Evolutionary conservation across 1,139 yeast genomes (phyloP), one percentile per base, ranked within the genome.

Genomic region (Kluyveromyces sp.): DNA sequence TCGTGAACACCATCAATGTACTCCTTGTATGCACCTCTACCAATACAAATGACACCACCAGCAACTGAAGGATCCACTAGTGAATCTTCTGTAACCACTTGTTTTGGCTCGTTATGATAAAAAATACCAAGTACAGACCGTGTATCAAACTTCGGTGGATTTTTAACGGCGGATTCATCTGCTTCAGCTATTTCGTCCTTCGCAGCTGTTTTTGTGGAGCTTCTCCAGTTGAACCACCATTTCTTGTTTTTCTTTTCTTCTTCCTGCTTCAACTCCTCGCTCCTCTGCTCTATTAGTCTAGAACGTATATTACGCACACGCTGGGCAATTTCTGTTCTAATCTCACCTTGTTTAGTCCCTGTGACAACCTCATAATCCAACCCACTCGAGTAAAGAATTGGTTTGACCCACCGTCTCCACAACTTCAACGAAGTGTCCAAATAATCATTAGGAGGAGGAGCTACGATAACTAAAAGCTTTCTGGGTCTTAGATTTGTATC

Each of bases 371-470:
- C 95, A 61, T 77, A 89, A 65, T 94, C 98, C 27, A 92, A 68
- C 2, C 96, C 96, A 6, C 89, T 85, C 2, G 96, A 75, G 55
- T 85, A 87, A 55, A 94, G 71, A 4, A 90, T 75, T 0, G 98
- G 98, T 68, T 92, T 92, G 56, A 90, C 75, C 61, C 79, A 90
- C 50, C 83, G 79, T 54, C 88, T 77, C 73, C 92, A 89, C 48
- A 84, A 76, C 50, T 75, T 75, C 66, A 85, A 64, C 21, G 95
- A 81, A 51, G 81, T 82, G 41, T 84, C 95, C 44, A 94, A 69
- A 58, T 81, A 88, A 63, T 92, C 97, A 56, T 88, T 86, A 15
- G 99, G 98, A 10, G 97, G 97, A 15, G 98, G 98, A 0, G 96
- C 95, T 49, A 90, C 76, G 60, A 82, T 90, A 1, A 94, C 80